Evolutionary conservation across 495 filamentous ascomycete genomes (phyloP), one percentile per base, ranked within the genome.

Genomic region (Coniosporium apollinis): DNA sequence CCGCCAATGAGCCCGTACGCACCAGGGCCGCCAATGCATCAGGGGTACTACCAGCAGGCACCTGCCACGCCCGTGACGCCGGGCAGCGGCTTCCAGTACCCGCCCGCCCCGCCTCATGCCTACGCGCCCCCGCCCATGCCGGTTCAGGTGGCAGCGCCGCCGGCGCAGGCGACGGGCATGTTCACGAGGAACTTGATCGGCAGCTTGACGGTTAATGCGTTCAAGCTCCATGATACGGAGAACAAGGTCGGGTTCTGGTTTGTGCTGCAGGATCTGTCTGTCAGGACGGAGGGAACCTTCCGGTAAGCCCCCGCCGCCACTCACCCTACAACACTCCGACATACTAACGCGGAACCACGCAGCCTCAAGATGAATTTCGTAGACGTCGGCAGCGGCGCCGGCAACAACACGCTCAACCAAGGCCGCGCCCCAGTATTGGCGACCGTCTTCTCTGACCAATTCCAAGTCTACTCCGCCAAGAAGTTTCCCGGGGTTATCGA

Each of bases 401-500:
- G 60, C 9, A 29, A 37, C 19, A 45, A 49, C 22, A 26, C 9
- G 5, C 65, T 94, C 41, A 94, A 89, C 54, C 76, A 72, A 18
- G 79, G 77, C 29, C 74, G 69, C 25, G 83, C 84, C 0, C 83
- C 80, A 0, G 77, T 96, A 18, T 69, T 97, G 2, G 89, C 89
- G 2, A 79, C 75, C 2, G 79, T 76, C 44, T 97, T 89, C 54
- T 84, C 77, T 22, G 81, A 94, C 10, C 67, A 72, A 13, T 96
- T 97, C 66, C 82, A 89, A 41, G 89, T 97, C 29, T 96, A 76
- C 55, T 85, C 77, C 4, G 89, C 89, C 22, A 97, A 97, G 68
- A 93, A 93, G 45, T 97, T 97, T 65, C 87, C 89, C 0, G 89
- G 89, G 39, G 89, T 97, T 1, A 91, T 92, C 43, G 87, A 94